These are phyloP conservation scores for Cryptococcus sp. DNA, from an alignment of 1,284 basidiomycete species.

Conservation along the genomic window DNA sequence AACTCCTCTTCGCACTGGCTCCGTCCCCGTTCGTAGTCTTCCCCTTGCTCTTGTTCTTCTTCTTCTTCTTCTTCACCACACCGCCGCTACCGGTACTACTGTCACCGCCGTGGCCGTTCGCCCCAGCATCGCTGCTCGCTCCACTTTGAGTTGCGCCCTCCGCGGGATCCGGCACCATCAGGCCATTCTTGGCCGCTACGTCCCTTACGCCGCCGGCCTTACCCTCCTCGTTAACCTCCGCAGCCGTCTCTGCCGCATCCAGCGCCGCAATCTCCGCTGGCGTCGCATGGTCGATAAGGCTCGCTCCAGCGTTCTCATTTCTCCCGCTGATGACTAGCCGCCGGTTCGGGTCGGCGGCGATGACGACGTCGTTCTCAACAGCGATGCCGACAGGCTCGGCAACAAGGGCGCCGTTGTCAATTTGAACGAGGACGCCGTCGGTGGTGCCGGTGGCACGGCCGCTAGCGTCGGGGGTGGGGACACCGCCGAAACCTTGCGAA, in stretches of 20 bases:
- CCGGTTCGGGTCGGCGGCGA: slow-evolving; percentile 2
- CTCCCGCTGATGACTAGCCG: slow-evolving; percentile 7
- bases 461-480: slow-evolving; percentile 2
- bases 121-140: not conserved
- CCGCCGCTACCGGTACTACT: not conserved
- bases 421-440: slow-evolving; percentile 35
- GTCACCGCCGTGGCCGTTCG: slow-evolving; percentile 5
- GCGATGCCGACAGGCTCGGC: slow-evolving; percentile 29
- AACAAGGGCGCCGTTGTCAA: slow-evolving; percentile 30
- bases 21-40: slow-evolving; percentile 4
- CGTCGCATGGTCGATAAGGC: slow-evolving; percentile 3
- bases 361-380: slow-evolving; percentile 1
- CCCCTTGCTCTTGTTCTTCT: slow-evolving; percentile 4
- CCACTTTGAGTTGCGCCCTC: slow-evolving; percentile 2
- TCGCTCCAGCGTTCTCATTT: not conserved
- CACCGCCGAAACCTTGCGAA: slow-evolving; percentile 1
- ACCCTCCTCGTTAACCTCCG: not conserved
- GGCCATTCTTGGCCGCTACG: not conserved
- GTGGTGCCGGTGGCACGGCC: not conserved
- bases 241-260: not conserved
- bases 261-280: not conserved
- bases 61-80: no score
- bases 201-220: not conserved
- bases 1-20: slow-evolving; percentile 4
- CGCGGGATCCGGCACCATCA: not conserved